Evolutionary conservation across 1,139 yeast genomes (phyloP).

Genomic region (Saccharomycopsis phalli): DNA sequence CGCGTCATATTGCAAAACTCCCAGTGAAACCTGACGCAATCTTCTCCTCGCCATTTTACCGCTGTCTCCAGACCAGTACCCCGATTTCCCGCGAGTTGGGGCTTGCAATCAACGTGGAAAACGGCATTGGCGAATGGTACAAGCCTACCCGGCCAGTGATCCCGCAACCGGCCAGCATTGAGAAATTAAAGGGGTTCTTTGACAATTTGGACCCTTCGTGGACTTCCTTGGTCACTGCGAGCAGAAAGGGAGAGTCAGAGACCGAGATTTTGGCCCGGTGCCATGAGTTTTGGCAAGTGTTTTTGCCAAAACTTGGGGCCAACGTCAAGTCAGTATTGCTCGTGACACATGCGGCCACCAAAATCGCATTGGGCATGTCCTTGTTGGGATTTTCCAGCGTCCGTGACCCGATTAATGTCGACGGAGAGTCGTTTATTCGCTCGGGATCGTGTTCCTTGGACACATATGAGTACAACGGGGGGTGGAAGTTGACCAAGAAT

Average conservation of each 20-base stretch:
- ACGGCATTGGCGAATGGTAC: slow-evolving; percentile 71
- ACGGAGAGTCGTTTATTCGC: slow-evolving; percentile 38
- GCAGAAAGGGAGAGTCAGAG: slow-evolving; percentile 57
- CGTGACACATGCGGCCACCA: slow-evolving; percentile 79
- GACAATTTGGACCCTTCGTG: slow-evolving; percentile 40
- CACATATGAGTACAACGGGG: slow-evolving; percentile 34
- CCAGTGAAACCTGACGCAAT: slow-evolving; percentile 43
- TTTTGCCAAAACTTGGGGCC: slow-evolving; percentile 52
- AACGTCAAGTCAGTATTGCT: slow-evolving; percentile 47
- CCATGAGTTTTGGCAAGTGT: slow-evolving; percentile 37
- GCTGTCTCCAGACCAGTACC: slow-evolving; percentile 78
- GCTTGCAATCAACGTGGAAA: slow-evolving; percentile 52
- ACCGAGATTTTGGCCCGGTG: slow-evolving; percentile 54
- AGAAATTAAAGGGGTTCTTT: slow-evolving; percentile 42
- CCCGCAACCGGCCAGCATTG: slow-evolving; percentile 52
- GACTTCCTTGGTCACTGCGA: slow-evolving; percentile 44
- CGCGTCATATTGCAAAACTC: slow-evolving; percentile 35
- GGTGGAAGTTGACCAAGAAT: slow-evolving; percentile 51
- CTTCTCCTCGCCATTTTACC: slow-evolving; percentile 75
- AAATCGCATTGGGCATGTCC: slow-evolving; percentile 68
- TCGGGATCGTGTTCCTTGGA: slow-evolving; percentile 55
- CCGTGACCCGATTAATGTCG: slow-evolving; percentile 36
- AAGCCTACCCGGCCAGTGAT: slow-evolving; percentile 43
- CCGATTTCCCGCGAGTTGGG: slow-evolving; percentile 53
- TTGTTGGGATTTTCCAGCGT: slow-evolving; percentile 43